phyloP scores from a whole-genome alignment of 345 rosid species.

The Balakata baccata region DNA sequence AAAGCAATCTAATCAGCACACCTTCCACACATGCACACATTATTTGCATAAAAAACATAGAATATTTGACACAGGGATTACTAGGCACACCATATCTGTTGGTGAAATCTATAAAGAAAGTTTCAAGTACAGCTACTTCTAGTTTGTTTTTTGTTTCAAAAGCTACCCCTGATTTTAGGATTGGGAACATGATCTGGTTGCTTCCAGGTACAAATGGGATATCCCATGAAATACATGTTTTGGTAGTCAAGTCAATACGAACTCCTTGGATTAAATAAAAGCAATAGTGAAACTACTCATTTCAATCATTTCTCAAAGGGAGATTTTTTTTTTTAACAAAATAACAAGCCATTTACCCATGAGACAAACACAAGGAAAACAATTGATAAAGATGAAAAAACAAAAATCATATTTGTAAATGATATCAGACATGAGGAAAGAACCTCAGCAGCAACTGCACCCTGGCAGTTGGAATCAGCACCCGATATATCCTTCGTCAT shows the following conservation, averaged over 20 bases:
- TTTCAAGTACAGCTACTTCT: neutral
- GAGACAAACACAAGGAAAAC: neutral
- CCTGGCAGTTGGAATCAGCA: constrained; percentile 55
- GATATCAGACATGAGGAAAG: constrained; percentile 15
- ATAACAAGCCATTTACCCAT: neutral
- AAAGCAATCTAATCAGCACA: neutral
- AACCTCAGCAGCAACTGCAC: constrained; percentile 65
- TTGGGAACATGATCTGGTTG: neutral
- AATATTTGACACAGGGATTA: neutral
- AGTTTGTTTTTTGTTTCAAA: neutral
- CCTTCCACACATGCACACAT: neutral
- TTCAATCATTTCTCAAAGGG: neutral
- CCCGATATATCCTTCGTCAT: constrained; percentile 51
- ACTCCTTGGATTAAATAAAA: neutral
- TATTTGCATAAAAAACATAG: neutral
- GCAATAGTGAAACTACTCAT: neutral
- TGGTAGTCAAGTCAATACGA: neutral
- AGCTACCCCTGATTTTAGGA: neutral
- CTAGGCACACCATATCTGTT: neutral
- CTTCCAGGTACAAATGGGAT: neutral
- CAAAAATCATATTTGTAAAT: constrained; percentile 14
- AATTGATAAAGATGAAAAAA: constrained; percentile 8
- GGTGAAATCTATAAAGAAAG: neutral
- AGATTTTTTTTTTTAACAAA: neutral
- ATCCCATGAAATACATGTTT: neutral